Base-by-base conservation (phyloP, 179 eudicot genomes). In the Beta corolliflora region DNA sequence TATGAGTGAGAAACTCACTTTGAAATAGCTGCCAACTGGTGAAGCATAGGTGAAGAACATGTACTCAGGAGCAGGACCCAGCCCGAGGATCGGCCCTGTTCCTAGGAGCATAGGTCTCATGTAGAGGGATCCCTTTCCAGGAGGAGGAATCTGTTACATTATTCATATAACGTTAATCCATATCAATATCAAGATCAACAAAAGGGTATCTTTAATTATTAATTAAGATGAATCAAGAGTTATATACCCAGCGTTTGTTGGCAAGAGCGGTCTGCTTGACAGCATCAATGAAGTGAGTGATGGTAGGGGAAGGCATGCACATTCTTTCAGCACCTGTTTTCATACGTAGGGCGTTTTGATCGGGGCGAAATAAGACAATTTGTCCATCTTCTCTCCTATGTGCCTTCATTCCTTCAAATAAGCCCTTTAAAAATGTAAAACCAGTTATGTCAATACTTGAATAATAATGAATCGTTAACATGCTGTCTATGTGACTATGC, bases 121-220 rank as follows among this genome's bases (percentile, higher is more conserved):
- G 76, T 87, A 87, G 46, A 87, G 79, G 36, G 88, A 75, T 13
- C 90, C 90, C 85, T 87, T 87, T 72, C 90, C 90, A 7, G 88
- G 80, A 36, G 90, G 90, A 79, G 90, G 90, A 75, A 87, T 83
- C 90, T 87, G 75, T 46, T 36, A 66, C 76, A 73, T 73, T 29
- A 73, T 55, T 16, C 50, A 72, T 29, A 72, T 14, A 0, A 36
- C 8, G 18, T 50, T 3, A 23, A 36, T 36, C 0, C 29, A 25
- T 25, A 36, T 36, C 41, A 36, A 36, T 36, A 36, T 36, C 41
- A 36, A 36, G 41, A 36, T 36, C 41, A 3, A 36, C 41, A 36
- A 36, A 36, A 36, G 41, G 41, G 3, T 36, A 36, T 36, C 41
- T 36, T 36, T 36, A 36, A 36, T 36, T 36, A n/a, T n/a, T n/a